Conservation (phyloP, 768 basidiomycete species). For the Boletus barrowsii region DNA sequence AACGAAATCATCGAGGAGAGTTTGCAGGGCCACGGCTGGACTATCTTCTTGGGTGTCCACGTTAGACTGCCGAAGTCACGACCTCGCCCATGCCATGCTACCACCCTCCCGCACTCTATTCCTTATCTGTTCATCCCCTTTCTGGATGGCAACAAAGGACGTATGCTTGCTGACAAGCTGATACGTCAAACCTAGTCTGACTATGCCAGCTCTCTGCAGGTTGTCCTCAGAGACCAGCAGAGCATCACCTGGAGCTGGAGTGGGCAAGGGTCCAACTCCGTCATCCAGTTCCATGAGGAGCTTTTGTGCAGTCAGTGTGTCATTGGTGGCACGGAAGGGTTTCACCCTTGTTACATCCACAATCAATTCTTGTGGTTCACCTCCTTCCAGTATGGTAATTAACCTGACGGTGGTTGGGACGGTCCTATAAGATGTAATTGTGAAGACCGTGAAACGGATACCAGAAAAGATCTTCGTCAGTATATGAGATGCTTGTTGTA, state of each 20-base stretch:
- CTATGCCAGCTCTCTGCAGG: constrained; percentile 42
- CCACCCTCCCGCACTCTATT: not conserved
- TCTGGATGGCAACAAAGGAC: constrained; percentile 54
- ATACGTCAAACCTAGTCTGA: constrained; percentile 49
- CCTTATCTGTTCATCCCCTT: constrained; percentile 23
- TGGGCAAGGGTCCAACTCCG: constrained; percentile 32
- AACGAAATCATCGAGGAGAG: constrained; percentile 20
- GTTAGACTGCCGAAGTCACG: constrained; percentile 10
- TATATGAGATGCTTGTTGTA: constrained; percentile 33
- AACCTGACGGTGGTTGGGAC: constrained; percentile 30
- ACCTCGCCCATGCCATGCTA: constrained; percentile 12
- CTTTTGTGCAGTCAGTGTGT: constrained; percentile 51
- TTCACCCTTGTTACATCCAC: constrained; percentile 26
- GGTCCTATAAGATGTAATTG: constrained; percentile 22
- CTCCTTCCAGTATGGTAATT: constrained; percentile 26
- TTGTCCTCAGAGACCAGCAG: constrained; percentile 30
- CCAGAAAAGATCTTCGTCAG: constrained; percentile 34
- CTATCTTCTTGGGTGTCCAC: not conserved
- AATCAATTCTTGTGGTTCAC: constrained; percentile 10
- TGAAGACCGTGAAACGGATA: constrained; percentile 34
- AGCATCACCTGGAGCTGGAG: constrained; percentile 23
- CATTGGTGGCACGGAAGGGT: constrained; percentile 20
- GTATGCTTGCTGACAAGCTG: constrained; percentile 51
- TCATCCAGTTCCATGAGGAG: constrained; percentile 54
- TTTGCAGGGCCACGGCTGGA: not conserved